Evolutionary conservation across 495 filamentous ascomycete species (phyloP).

Genomic region (Elasticomyces elasticus): DNA sequence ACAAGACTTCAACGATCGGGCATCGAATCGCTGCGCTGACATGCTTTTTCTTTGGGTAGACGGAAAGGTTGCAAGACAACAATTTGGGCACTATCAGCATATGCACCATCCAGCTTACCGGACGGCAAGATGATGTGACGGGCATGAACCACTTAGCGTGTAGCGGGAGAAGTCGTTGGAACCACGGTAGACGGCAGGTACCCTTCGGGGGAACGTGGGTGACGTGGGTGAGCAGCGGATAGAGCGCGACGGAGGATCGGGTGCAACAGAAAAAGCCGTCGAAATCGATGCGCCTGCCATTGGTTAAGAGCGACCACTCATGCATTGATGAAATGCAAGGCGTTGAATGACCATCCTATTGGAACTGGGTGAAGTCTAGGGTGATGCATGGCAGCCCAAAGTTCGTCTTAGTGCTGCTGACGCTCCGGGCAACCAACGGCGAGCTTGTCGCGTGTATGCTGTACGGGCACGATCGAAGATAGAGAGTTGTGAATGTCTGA

Average conservation of each 20-base stretch:
- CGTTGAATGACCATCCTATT: not conserved
- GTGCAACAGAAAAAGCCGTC: not conserved
- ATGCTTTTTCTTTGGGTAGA: not conserved
- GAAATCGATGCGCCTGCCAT: not conserved
- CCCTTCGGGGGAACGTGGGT: not conserved
- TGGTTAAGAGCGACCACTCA: not conserved
- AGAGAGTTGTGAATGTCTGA: too few relatives aligned
- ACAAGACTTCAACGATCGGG: not conserved
- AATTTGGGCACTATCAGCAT: not conserved
- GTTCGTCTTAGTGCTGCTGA: not conserved
- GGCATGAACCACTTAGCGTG: slow-evolving; percentile 18
- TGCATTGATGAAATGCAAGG: not conserved
- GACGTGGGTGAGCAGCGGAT: not conserved
- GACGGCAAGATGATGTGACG: slow-evolving; percentile 1
- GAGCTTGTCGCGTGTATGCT: not conserved
- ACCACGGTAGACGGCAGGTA: slow-evolving; percentile 3
- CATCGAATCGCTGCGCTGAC: not conserved
- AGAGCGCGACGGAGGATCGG: not conserved
- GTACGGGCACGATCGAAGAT: too few relatives aligned
- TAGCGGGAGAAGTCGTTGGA: not conserved
- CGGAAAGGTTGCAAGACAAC: not conserved
- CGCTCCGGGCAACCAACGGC: not conserved
- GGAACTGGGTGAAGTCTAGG: not conserved
- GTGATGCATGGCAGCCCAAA: not conserved
- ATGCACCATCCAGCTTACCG: not conserved